These are phyloP conservation scores for Tillandsia fasciculata DNA, from an alignment of 176 grass and related monocot species.

Conservation along the genomic window DNA sequence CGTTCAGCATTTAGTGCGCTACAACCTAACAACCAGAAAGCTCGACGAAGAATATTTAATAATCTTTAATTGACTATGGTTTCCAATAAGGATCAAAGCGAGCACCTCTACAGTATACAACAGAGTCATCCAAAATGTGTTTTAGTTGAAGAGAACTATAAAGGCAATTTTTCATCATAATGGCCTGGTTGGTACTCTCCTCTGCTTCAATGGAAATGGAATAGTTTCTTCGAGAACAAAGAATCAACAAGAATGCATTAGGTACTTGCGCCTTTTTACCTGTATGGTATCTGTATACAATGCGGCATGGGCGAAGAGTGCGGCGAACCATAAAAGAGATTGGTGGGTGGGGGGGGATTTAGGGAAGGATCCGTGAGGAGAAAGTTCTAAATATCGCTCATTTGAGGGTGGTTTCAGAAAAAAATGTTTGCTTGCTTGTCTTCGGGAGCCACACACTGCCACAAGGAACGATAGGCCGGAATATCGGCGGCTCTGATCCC, in stretches of 20 bases:
- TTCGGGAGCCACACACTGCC: conserved; percentile 93
- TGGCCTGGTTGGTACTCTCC: not conserved
- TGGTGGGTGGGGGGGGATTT: too few relatives aligned
- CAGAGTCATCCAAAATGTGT: too few relatives aligned
- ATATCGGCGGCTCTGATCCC: conserved; percentile 70
- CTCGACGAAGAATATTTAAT: too few relatives aligned
- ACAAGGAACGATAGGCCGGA: conserved; percentile 54
- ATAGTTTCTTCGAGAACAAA: not conserved
- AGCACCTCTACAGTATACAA: too few relatives aligned
- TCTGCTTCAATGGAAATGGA: not conserved
- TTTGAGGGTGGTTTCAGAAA: conserved; percentile 33
- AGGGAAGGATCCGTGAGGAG: not conserved
- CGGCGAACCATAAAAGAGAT: not conserved
- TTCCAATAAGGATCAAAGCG: too few relatives aligned
- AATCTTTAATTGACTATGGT: too few relatives aligned
- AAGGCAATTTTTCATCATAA: not conserved
- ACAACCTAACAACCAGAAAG: too few relatives aligned
- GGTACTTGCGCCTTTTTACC: not conserved
- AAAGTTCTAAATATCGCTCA: not conserved
- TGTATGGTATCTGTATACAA: not conserved
- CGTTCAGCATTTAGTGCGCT: too few relatives aligned
- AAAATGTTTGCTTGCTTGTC: conserved; percentile 67
- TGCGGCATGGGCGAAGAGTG: not conserved
- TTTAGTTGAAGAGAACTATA: not conserved
- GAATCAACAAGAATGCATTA: not conserved